Evolutionary conservation across 2,329 filamentous ascomycete species (phyloP).

Genomic region (Arthroderma uncinatum): DNA sequence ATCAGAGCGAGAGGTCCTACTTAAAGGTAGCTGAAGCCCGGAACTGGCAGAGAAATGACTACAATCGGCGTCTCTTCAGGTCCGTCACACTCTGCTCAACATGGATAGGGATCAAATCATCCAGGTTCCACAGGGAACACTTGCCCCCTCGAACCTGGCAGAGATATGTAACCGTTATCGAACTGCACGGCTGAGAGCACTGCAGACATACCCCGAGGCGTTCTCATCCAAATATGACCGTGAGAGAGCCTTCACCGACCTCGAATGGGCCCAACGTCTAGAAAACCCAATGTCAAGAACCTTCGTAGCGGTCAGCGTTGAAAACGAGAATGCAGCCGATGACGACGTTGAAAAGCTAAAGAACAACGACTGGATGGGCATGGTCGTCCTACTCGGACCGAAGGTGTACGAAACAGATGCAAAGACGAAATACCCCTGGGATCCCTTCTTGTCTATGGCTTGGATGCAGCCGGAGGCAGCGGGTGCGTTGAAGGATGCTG

Average conservation of each 20-base stretch:
- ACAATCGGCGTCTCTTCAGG: too few relatives aligned
- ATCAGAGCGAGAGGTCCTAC: too few relatives aligned
- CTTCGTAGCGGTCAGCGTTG: slow-evolving; percentile 17
- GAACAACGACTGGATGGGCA: slow-evolving; percentile 23
- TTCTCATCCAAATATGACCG: slow-evolving; percentile 24
- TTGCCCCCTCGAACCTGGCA: slow-evolving; percentile 7
- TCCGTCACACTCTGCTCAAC: too few relatives aligned
- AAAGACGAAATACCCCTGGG: slow-evolving; percentile 8
- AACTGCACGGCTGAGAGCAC: slow-evolving; percentile 19
- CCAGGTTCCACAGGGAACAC: slow-evolving; percentile 8
- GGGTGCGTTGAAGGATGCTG: slow-evolving; percentile 4
- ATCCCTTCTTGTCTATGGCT: slow-evolving; percentile 6
- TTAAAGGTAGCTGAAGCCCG: too few relatives aligned
- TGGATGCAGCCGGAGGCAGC: background rate
- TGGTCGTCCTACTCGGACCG: slow-evolving; percentile 22
- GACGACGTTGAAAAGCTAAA: slow-evolving; percentile 10
- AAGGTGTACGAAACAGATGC: slow-evolving; percentile 10
- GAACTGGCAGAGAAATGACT: too few relatives aligned
- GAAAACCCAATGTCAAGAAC: slow-evolving; percentile 20
- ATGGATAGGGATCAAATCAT: slow-evolving; percentile 1
- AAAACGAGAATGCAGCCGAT: background rate
- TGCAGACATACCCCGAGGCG: slow-evolving; percentile 21
- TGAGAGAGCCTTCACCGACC: slow-evolving; percentile 19
- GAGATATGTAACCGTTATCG: slow-evolving; percentile 16
- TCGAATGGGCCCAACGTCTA: slow-evolving; percentile 23